Percentiles rank a stretch among this genome's conserved stretches.
phyloP scores from a whole-genome alignment of 306 rosid species.

The Glycine soja region DNA sequence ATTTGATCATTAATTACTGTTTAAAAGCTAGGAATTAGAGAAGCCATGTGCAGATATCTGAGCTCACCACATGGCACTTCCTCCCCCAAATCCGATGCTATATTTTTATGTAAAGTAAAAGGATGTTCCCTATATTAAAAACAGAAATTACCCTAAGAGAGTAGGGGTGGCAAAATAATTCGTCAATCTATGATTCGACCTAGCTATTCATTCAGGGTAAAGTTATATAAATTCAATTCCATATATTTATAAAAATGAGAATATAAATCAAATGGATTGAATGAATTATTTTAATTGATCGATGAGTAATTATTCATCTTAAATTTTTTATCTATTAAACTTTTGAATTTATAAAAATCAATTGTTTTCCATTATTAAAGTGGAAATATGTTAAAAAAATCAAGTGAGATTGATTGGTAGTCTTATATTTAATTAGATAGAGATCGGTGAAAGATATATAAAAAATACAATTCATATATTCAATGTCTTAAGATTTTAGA shows the following conservation, averaged over 20 bases:
- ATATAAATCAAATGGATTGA: neutral
- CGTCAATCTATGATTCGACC: neutral
- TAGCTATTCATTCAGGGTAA: neutral
- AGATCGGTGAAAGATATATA: neutral
- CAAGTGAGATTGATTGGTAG: neutral
- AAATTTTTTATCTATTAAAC: neutral
- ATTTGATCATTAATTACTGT: conserved; percentile 2
- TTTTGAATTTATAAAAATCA: neutral
- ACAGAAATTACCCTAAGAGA: neutral
- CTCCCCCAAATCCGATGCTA: conserved; percentile 54
- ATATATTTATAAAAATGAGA: neutral
- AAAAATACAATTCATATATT: too few relatives aligned
- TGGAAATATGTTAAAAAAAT: neutral
- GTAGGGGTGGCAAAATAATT: neutral
- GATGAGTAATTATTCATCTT: neutral
- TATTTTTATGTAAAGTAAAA: conserved; percentile 22
- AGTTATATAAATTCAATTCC: neutral
- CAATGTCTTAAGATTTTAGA: neutral
- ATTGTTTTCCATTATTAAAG: neutral
- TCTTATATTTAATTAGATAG: neutral
- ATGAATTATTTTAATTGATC: neutral
- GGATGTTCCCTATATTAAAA: conserved; percentile 11
- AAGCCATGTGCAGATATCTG: conserved; percentile 84
- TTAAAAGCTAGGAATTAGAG: conserved; percentile 56
- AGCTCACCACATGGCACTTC: conserved; percentile 80